phyloP scores from a whole-genome alignment of 1,284 basidiomycete genomes.

The Irpex sp. region DNA sequence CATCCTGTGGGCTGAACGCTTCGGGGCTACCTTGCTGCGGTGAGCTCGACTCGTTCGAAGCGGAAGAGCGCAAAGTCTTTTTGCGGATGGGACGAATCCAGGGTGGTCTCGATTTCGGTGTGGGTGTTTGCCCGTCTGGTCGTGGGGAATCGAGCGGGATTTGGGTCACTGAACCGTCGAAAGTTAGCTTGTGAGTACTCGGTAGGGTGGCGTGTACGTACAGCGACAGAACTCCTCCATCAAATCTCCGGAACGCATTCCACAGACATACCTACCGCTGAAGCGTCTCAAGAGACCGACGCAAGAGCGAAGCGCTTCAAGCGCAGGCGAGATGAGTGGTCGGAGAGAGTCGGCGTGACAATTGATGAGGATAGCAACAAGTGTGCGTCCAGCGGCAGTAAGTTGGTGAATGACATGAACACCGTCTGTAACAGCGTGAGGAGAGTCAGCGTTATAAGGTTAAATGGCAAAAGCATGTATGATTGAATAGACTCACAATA shows the following conservation, averaged over 20 bases:
- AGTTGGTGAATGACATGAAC: slow-evolving; percentile 92
- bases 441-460: slow-evolving; percentile 7
- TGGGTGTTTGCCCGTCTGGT: slow-evolving; percentile 41
- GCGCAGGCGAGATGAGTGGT: slow-evolving; percentile 71
- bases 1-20: slow-evolving; percentile 58
- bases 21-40: slow-evolving; percentile 59
- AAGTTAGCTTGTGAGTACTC: background rate
- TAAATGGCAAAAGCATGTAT: background rate
- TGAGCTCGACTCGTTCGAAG: slow-evolving; percentile 44
- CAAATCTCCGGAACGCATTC: slow-evolving; percentile 82
- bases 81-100: slow-evolving; percentile 87
- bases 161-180: slow-evolving; percentile 61
- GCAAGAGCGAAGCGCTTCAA: slow-evolving; percentile 82
- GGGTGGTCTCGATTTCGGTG: slow-evolving; percentile 57
- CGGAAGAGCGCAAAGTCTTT: slow-evolving; percentile 49
- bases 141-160: slow-evolving; percentile 74
- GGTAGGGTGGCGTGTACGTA: slow-evolving; percentile 38
- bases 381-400: slow-evolving; percentile 87
- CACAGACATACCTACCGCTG: slow-evolving; percentile 81
- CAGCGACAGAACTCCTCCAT: slow-evolving; percentile 91
- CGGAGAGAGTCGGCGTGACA: slow-evolving; percentile 68
- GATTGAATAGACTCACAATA: slow-evolving; percentile 61
- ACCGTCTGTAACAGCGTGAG: slow-evolving; percentile 52
- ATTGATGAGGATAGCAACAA: slow-evolving; percentile 81
- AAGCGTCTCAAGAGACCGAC: slow-evolving; percentile 78